Percentiles rank a stretch among this genome's conserved stretches.
Conservation (phyloP, 2,329 filamentous ascomycete genomes). For the Pyricularia sp. region DNA sequence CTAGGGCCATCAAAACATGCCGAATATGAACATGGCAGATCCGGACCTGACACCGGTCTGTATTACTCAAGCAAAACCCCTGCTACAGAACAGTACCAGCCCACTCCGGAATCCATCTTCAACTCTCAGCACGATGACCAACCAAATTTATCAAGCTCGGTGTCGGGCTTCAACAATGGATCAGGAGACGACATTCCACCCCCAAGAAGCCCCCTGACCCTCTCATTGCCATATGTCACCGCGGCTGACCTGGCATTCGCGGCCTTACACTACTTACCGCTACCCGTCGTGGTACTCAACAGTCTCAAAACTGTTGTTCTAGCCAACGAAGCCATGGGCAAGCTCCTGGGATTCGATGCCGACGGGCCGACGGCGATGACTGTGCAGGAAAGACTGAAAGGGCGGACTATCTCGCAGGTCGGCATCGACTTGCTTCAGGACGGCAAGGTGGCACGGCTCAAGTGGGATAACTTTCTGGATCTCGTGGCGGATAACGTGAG, state of each 20-base stretch:
- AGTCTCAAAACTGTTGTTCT: conserved; percentile 60
- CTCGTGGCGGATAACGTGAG: conserved; percentile 36
- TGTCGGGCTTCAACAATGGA: background rate
- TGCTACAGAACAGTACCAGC: background rate
- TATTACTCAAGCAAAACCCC: background rate
- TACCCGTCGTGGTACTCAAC: conserved; percentile 61
- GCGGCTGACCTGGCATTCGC: conserved; percentile 52
- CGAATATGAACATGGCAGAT: background rate
- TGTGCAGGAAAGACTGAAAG: conserved; percentile 51
- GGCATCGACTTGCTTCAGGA: conserved; percentile 67
- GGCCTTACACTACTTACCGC: conserved; percentile 64
- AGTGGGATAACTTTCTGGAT: conserved; percentile 50
- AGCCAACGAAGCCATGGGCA: conserved; percentile 68
- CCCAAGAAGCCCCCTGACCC: conserved; percentile 24
- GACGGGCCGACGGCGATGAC: conserved; percentile 28
- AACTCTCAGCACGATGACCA: background rate
- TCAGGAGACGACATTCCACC: conserved; percentile 12
- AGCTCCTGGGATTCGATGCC: conserved; percentile 50
- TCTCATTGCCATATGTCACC: conserved; percentile 36
- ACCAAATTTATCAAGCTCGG: background rate
- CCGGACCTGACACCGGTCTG: background rate
- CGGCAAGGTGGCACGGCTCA: conserved; percentile 49
- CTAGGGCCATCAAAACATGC: background rate
- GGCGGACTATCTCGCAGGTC: conserved; percentile 58
- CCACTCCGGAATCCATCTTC: background rate